A percentile compares a stretch with the other conserved stretches of the same genome.
Conservation (phyloP, 2,329 filamentous ascomycete genomes). For the Arthrobotrys iridis region DNA sequence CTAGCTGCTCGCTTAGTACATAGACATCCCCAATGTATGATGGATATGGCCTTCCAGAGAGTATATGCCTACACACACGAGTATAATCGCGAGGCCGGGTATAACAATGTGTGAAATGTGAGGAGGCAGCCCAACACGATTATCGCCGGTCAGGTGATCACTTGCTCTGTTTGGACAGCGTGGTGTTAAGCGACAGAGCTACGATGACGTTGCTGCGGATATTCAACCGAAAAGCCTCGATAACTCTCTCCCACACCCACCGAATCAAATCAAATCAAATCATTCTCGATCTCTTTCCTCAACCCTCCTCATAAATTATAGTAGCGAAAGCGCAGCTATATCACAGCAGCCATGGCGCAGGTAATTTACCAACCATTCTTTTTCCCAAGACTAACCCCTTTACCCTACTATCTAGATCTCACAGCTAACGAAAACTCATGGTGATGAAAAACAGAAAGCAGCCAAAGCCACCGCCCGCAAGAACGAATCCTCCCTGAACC, state of each 20-base stretch:
- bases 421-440: not conserved
- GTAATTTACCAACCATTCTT: constrained; percentile 8
- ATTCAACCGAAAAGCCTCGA: constrained; percentile 8
- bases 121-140: not conserved
- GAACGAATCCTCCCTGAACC: constrained; percentile 80
- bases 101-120: no score
- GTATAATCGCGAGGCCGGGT: no score
- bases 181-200: constrained; percentile 32
- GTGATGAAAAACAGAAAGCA: constrained; percentile 57
- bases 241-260: constrained; percentile 12
- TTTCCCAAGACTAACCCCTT: no score
- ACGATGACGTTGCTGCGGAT: constrained; percentile 29
- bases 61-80: no score
- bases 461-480: constrained; percentile 73
- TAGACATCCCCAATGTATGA: no score
- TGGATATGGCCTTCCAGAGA: no score
- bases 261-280: not conserved
- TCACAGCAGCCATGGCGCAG: constrained; percentile 41
- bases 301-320: not conserved
- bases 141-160: constrained; percentile 22
- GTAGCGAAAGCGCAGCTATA: no score
- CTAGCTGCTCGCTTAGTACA: no score
- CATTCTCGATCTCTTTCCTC: not conserved
- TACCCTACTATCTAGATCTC: no score
- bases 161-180: constrained; percentile 25